Conservation (phyloP, 805 yeast species). For the Komagataella ulmi region DNA sequence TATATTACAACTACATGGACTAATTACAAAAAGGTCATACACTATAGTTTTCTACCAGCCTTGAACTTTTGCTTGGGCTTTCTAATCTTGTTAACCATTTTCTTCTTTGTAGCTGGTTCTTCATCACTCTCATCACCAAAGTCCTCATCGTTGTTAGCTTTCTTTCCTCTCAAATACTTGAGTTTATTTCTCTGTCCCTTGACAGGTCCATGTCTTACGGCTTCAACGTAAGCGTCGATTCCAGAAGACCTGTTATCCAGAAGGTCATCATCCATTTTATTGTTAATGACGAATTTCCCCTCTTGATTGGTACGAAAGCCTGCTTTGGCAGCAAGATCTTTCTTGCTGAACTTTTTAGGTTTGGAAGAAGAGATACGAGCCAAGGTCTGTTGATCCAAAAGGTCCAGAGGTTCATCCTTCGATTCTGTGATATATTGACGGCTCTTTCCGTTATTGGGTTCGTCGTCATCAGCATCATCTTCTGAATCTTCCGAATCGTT, state of each 20-base stretch:
- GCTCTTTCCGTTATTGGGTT: slow-evolving; percentile 4
- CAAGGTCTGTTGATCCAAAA: slow-evolving; percentile 72
- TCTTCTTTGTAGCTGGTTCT: slow-evolving; percentile 5
- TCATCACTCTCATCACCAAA: slow-evolving; percentile 37
- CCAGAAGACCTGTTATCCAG: slow-evolving; percentile 39
- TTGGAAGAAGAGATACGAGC: slow-evolving; percentile 82
- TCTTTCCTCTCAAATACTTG: slow-evolving; percentile 63
- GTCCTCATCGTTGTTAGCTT: slow-evolving; percentile 31
- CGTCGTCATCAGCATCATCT: slow-evolving; percentile 24
- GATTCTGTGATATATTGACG: slow-evolving; percentile 64
- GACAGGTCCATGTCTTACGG: slow-evolving; percentile 84
- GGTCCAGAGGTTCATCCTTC: slow-evolving; percentile 67
- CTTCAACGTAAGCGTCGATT: slow-evolving; percentile 86
- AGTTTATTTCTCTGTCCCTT: slow-evolving; percentile 88
- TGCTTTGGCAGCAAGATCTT: slow-evolving; percentile 22
- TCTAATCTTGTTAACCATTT: slow-evolving; percentile 10
- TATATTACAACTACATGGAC: not conserved
- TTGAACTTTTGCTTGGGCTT: slow-evolving; percentile 34
- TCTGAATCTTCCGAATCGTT: slow-evolving; percentile 52
- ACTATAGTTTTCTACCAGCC: slow-evolving; percentile 46
- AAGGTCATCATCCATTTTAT: slow-evolving; percentile 27
- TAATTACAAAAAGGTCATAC: not conserved
- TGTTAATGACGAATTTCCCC: slow-evolving; percentile 61
- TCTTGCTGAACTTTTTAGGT: slow-evolving; percentile 48
- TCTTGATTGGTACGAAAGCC: slow-evolving; percentile 34